Base-by-base conservation (phyloP, 1,284 basidiomycete species). In the Salmacisia buchloeana region DNA sequence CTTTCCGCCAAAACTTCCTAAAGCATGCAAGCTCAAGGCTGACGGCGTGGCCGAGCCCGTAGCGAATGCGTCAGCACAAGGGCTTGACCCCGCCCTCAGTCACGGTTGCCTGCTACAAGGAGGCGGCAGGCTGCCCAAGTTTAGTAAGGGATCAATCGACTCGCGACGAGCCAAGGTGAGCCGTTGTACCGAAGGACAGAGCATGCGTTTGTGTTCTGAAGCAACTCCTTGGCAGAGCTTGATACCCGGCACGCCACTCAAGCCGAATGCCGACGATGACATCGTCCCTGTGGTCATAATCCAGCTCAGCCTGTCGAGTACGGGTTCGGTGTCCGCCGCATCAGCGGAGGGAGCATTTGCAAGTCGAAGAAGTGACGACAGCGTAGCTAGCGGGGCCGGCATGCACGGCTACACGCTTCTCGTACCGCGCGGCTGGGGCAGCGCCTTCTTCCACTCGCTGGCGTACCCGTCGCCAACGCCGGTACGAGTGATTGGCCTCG, bases 361-460 rank as follows among this genome's bases (percentile, higher is more conserved):
- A n/a, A n/a, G n/a, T n/a, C n/a, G n/a, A n/a, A n/a, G n/a, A n/a
- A n/a, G n/a, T n/a, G n/a, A n/a, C n/a, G n/a, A n/a, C n/a, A n/a
- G n/a, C n/a, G n/a, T n/a, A n/a, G n/a, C 18, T 7, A 18, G 34
- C 34, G 54, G 29, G 31, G 7, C 29, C 10, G 21, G 6, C 18
- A 18, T 63, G 15, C 25, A 64, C 13, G 66, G 68, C 2, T 79
- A 59, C 60, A 75, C 69, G 1, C 64, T 79, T 1, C 41, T 79
- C 9, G 70, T 78, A 1, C 77, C 77, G 6, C 71, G 76, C 29
- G 76, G 75, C 12, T 79, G 77, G 77, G 74, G 72, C 23, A 61
- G 54, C 1, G 69, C 74, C 2, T 78, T 78, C 59, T 78, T 71
- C 65, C 67, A 70, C 13, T 73, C 73, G 13, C 70, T 79, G 1